A percentile compares a stretch with the other conserved stretches of the same genome.
phyloP scores from a whole-genome alignment of 2,329 filamentous ascomycete genomes.

The Aspergillus pseudoterreus region DNA sequence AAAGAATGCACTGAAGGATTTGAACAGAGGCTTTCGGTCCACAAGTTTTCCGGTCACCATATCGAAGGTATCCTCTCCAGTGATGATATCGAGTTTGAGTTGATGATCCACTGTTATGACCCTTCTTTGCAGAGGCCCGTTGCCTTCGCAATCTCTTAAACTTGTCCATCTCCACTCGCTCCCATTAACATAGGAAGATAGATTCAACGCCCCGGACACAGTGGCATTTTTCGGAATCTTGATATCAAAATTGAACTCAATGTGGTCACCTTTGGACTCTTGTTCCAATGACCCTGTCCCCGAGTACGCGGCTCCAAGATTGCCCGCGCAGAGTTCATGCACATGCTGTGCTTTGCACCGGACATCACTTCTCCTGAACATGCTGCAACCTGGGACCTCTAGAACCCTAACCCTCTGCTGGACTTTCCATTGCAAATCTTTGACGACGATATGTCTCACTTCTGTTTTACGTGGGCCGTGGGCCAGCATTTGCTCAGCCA shows the following conservation, averaged over 20 bases:
- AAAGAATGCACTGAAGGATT: slow-evolving; percentile 6
- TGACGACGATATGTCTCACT: slow-evolving; percentile 2
- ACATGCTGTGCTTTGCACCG: background rate
- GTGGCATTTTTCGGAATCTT: background rate
- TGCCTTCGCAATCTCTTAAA: background rate
- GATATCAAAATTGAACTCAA: slow-evolving; percentile 1
- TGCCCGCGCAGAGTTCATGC: background rate
- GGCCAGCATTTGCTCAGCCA: background rate
- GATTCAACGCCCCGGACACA: background rate
- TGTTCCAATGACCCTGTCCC: background rate
- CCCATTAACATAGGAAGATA: background rate
- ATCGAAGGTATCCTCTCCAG: slow-evolving; percentile 7
- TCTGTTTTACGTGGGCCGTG: background rate
- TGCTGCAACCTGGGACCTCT: background rate
- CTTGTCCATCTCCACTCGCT: background rate
- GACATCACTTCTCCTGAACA: background rate
- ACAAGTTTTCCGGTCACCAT: slow-evolving; percentile 3
- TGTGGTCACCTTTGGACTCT: background rate
- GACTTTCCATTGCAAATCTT: slow-evolving; percentile 8
- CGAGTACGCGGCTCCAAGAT: background rate
- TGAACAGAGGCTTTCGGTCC: slow-evolving; percentile 5
- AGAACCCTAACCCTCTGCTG: slow-evolving; percentile 3
- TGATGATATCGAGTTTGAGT: slow-evolving; percentile 7
- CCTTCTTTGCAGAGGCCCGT: background rate
- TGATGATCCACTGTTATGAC: slow-evolving; percentile 2